These are phyloP conservation scores for Celoporthe dispersa DNA, from an alignment of 2,329 filamentous ascomycete species.

Conservation along the genomic window DNA sequence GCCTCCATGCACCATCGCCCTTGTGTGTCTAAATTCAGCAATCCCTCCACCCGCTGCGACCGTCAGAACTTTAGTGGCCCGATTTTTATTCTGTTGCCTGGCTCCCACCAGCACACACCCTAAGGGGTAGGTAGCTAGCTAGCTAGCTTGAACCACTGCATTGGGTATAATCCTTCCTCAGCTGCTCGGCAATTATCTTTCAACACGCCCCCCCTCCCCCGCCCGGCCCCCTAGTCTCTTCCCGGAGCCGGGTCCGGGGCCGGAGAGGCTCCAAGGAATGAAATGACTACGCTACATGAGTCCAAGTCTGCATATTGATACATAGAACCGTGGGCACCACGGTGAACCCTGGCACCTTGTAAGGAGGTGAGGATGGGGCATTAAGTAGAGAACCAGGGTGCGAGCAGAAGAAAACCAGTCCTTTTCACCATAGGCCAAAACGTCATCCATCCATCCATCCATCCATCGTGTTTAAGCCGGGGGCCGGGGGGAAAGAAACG, in stretches of 20 bases:
- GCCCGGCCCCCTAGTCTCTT: too few species aligned
- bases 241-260: not conserved
- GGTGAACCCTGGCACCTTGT: not conserved
- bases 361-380: not conserved
- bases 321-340: not conserved
- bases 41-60: not conserved
- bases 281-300: too few species aligned
- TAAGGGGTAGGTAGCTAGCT: not conserved
- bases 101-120: not conserved
- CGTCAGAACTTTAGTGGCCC: not conserved
- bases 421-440: not conserved
- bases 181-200: not conserved
- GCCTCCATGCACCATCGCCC: not conserved
- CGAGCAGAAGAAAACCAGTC: not conserved
- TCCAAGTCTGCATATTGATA: not conserved
- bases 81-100: constrained; percentile 4
- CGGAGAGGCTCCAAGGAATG: not conserved
- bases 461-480: not conserved
- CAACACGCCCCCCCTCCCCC: not conserved
- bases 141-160: not conserved
- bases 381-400: not conserved
- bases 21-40: not conserved
- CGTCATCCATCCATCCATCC: not conserved
- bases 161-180: not conserved
- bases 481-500: not conserved